Evolutionary conservation across 2,329 filamentous ascomycete genomes (phyloP), one percentile per base, ranked within the genome.

Genomic region (Emydomyces testavorans): DNA sequence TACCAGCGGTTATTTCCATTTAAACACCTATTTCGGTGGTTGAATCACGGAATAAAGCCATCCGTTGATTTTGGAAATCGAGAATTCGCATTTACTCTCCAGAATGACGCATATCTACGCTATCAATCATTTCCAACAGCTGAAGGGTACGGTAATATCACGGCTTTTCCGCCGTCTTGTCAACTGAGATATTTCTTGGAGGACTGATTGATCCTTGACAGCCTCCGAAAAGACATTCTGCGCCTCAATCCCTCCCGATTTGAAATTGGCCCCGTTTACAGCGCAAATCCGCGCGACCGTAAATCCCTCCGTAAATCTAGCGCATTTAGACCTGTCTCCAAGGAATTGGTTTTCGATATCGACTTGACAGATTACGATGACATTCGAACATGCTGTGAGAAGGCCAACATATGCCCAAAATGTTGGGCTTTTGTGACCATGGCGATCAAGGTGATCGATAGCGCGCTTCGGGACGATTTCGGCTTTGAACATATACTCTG

Each of bases 311-410:
- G 83, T 46, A 90, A 88, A 65, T 77, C 82, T 29, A 79, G 79
- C 40, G 79, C 85, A 6, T 95, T 98, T 18, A 83, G 82, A 54
- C 90, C 92, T 0, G 66, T 95, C 26, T 77, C 85, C 48, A 98
- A 98, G 65, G 92, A 98, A 65, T 72, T 98, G 32, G 94, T 94
- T 58, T 96, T 98, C 66, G 92, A 98, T 82, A 96, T 98, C 59
- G 92, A 98, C 77, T 77, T 98, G 77, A 96, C 92, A 47, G 92
- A 96, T 69, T 98, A 98, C 67, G 92, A 98, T 63, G 87, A 94
- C 55, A 85, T 98, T 54, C 82, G 92, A 57, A 95, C 89, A 23
- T 98, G 92, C 69, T 98, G 92, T 64, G 80, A 82, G 59, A 89
- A 90, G 63, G 87, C 90, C 6, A 93, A 85, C 57, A 96, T 98